These are phyloP conservation scores for Wickerhamiella domercqiae DNA, from an alignment of 805 yeast genomes.

Conservation along the genomic window DNA sequence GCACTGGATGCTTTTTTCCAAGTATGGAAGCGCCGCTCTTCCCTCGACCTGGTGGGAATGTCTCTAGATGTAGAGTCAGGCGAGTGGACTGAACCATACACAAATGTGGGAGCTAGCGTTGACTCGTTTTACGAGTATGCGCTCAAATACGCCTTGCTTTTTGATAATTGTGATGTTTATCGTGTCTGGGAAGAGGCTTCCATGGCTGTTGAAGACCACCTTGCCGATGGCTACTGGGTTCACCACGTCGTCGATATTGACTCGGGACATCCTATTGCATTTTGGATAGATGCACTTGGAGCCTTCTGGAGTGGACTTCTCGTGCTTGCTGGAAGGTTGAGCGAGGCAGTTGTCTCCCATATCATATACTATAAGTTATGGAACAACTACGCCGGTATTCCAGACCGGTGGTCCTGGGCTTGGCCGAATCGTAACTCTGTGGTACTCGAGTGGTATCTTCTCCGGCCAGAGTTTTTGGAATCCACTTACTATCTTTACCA, in stretches of 20 bases:
- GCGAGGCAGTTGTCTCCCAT: conserved; percentile 49
- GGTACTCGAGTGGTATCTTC: conserved; percentile 75
- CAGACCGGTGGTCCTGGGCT: conserved; percentile 66
- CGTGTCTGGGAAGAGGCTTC: conserved; percentile 42
- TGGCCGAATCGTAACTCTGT: conserved; percentile 21
- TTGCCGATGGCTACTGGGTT: conserved; percentile 32
- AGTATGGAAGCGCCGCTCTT: conserved; percentile 54
- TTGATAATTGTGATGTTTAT: conserved; percentile 40
- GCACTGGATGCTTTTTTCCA: conserved; percentile 49
- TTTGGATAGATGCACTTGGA: conserved; percentile 74
- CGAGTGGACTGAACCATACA: conserved; percentile 39
- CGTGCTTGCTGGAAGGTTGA: conserved; percentile 60
- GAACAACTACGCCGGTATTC: conserved; percentile 66
- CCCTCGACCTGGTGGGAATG: conserved; percentile 59
- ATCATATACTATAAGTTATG: conserved; percentile 55
- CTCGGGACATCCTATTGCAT: conserved; percentile 34
- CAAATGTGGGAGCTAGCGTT: conserved; percentile 82
- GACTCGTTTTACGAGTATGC: conserved; percentile 89
- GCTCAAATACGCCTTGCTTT: conserved; percentile 56
- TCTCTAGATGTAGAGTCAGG: conserved; percentile 47
- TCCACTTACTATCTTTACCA: conserved; percentile 70
- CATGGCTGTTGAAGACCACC: conserved; percentile 38
- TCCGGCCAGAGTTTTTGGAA: conserved; percentile 84
- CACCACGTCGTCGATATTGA: conserved; percentile 41
- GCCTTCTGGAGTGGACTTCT: conserved; percentile 85